A percentile compares a stretch with the other conserved stretches of the same genome.
Conservation (phyloP, 345 rosid species). For the Syzygium oleosum region DNA sequence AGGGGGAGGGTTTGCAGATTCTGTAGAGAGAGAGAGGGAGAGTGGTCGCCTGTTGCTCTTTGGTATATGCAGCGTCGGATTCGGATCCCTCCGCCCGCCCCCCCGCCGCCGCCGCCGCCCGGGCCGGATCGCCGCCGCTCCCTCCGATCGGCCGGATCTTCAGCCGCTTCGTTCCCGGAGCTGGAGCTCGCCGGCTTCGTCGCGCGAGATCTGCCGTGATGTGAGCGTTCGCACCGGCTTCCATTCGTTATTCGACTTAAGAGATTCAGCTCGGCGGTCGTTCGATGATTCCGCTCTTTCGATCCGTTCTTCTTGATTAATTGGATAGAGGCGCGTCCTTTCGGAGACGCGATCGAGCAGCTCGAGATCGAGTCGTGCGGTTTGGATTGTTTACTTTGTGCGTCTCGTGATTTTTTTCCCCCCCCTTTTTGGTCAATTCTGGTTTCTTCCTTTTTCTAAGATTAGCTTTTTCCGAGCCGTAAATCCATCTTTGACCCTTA, state of each 20-base stretch:
- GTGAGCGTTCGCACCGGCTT: neutral
- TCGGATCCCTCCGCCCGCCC: slow-evolving; percentile 4
- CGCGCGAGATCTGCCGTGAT: neutral
- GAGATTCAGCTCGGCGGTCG: neutral
- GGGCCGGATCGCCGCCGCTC: neutral
- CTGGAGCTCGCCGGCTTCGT: neutral
- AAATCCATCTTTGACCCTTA: neutral
- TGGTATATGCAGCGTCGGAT: slow-evolving; percentile 10
- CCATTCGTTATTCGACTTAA: neutral
- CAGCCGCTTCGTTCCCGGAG: neutral
- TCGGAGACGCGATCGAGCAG: neutral
- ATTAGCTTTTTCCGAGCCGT: neutral
- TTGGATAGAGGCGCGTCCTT: neutral
- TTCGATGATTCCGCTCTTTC: neutral
- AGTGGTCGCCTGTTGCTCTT: neutral
- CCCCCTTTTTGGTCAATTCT: neutral
- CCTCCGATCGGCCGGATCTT: neutral
- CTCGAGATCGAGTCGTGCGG: neutral
- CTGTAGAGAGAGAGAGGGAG: neutral
- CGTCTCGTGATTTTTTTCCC: neutral
- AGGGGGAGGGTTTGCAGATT: neutral
- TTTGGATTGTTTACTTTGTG: neutral
- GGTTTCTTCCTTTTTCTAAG: neutral
- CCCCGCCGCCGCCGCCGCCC: neutral
- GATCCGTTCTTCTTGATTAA: neutral